Evolutionary conservation across 805 yeast species (phyloP).

Genomic region (Ogataea henricii): DNA sequence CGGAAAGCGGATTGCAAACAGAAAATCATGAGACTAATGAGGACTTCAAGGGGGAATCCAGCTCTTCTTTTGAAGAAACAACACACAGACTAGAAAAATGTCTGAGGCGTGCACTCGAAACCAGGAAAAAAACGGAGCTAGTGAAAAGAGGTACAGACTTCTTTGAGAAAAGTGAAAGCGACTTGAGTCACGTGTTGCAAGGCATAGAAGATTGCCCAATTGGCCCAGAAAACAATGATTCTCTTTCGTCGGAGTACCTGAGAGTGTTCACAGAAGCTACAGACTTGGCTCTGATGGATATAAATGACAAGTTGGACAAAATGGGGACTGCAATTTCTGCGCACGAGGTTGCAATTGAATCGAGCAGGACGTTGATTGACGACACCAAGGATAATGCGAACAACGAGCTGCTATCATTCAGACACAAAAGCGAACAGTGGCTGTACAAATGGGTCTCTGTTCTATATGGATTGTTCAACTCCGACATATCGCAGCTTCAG

Average conservation of each 20-base stretch:
- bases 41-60: no score
- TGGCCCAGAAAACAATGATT: neutral
- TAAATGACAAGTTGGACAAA: slow-evolving; percentile 21
- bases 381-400: slow-evolving; percentile 10
- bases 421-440: slow-evolving; percentile 24
- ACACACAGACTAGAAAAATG: slow-evolving; percentile 20
- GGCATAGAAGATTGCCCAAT: slow-evolving; percentile 13
- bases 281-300: slow-evolving; percentile 23
- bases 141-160: slow-evolving; percentile 3
- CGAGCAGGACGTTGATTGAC: slow-evolving; percentile 12
- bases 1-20: neutral
- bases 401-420: slow-evolving; percentile 15
- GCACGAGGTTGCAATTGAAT: slow-evolving; percentile 14
- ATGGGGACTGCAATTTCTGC: slow-evolving; percentile 11
- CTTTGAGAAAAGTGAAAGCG: slow-evolving; percentile 4
- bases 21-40: neutral
- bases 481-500: slow-evolving; percentile 28
- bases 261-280: slow-evolving; percentile 23
- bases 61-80: neutral
- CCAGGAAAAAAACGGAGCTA: slow-evolving; percentile 15
- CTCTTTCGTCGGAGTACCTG: slow-evolving; percentile 8
- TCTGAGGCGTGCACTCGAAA: slow-evolving; percentile 19
- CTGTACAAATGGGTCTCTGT: slow-evolving; percentile 33
- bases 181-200: slow-evolving; percentile 14
- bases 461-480: slow-evolving; percentile 30